phyloP scores from a whole-genome alignment of 2,329 filamentous ascomycete species.

The Penicillium rolfsii region DNA sequence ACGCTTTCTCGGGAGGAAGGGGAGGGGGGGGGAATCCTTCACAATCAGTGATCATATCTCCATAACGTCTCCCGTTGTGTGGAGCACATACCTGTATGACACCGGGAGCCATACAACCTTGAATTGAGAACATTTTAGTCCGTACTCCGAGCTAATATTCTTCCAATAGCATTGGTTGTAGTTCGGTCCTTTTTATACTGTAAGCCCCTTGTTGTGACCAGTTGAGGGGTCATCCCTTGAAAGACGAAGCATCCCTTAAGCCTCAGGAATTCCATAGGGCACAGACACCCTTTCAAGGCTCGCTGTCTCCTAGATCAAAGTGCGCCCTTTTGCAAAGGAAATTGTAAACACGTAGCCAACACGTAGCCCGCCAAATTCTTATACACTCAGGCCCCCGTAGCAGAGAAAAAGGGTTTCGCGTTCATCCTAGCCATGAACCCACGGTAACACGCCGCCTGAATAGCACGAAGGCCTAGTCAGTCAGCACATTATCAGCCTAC shows the following conservation, averaged over 20 bases:
- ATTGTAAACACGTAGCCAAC: background rate
- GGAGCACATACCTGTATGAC: background rate
- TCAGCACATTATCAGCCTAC: background rate
- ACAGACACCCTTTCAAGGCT: slow-evolving; percentile 15
- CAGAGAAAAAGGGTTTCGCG: background rate
- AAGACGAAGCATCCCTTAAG: slow-evolving; percentile 11
- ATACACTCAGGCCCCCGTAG: background rate
- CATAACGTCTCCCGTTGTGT: background rate
- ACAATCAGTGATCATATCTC: background rate
- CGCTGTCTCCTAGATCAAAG: slow-evolving; percentile 1
- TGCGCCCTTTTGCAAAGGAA: slow-evolving; percentile 10
- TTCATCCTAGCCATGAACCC: background rate
- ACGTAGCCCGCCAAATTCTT: background rate
- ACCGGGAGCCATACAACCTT: background rate
- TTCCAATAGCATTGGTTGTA: background rate
- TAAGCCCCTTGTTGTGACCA: slow-evolving; percentile 9
- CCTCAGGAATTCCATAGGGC: slow-evolving; percentile 12
- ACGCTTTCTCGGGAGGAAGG: background rate
- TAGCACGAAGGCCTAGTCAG: background rate
- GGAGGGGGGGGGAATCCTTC: background rate
- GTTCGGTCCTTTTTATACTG: slow-evolving; percentile 1
- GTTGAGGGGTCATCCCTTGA: slow-evolving; percentile 6
- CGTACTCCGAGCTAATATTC: background rate
- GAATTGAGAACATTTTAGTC: background rate
- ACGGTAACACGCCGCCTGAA: background rate